Base-by-base conservation (phyloP, 225 moss, liverwort and hornwort genomes). In the Neckera pumila region DNA sequence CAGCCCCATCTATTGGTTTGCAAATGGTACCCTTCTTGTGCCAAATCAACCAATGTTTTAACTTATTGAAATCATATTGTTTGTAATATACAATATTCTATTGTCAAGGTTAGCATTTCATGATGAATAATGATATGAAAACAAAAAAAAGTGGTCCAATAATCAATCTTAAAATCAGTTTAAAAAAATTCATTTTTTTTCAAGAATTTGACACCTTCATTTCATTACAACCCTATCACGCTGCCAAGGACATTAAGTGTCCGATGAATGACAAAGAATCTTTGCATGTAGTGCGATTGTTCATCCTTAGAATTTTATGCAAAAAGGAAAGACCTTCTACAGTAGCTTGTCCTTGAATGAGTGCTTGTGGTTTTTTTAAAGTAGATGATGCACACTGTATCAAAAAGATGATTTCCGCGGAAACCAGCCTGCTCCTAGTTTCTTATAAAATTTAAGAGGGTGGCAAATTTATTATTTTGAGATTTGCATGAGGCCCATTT, bases 1-100 rank as follows among this genome's bases (percentile, higher is more conserved):
- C 23, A 0, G 2, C 14, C 25, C 25, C 8, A 25, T 70, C 2
- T 22, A 2, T 38, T 0, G 22, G 4, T 69, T 21, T 22, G 19
- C 11, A 66, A 36, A 60, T 26, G 26, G 12, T 12, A 2, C 6
- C 26, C 26, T 60, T 59, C 26, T 60, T 27, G 60, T 26, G 30
- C 30, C 12, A n/a, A n/a, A 38, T 67, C 12, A 38, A n/a, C 10
- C 5, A 34, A 34, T 65, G 5, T 20, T 20, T 11, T 66, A 36
- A 66, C 11, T 66, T 20, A 36, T 2, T 36, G 36, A 36, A 66
- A 66, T 19, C 36, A 65, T 1, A 65, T 5, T 65, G 10, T 34
- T 19, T 65, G 19, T 36, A 65, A 36, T 11, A 65, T n/a, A 66
- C 6, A 1, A n/a, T n/a, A 67, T 1, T 3, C 3, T 6, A 66